These are phyloP conservation scores for Acanthamoeba royreba DNA, from an alignment of 208 protist genomes.

Conservation along the genomic window DNA sequence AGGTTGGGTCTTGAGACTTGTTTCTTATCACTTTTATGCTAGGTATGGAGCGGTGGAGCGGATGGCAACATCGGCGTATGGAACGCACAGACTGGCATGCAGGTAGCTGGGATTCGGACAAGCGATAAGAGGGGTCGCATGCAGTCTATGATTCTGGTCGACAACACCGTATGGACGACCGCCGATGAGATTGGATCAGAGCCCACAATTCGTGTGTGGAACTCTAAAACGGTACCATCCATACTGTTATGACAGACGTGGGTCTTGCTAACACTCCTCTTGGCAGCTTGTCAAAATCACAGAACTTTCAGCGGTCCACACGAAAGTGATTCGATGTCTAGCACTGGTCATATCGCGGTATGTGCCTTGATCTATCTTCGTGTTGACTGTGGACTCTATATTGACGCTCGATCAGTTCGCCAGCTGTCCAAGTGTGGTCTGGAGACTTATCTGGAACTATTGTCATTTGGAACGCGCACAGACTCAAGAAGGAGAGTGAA, in stretches of 20 bases:
- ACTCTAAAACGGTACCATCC: neutral
- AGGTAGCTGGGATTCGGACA: neutral
- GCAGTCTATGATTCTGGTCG: constrained; percentile 20
- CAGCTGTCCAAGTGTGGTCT: constrained; percentile 2
- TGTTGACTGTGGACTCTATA: neutral
- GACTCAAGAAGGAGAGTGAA: constrained; percentile 25
- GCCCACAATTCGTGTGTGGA: neutral
- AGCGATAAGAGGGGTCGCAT: constrained; percentile 6
- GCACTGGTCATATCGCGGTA: constrained; percentile 8
- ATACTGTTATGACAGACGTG: neutral
- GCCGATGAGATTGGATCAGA: neutral
- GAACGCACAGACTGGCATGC: neutral
- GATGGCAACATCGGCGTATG: constrained; percentile 1
- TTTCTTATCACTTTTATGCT: neutral
- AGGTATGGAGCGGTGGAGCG: neutral
- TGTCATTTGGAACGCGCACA: neutral
- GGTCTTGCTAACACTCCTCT: neutral
- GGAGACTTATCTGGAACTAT: neutral
- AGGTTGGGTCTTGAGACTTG: neutral
- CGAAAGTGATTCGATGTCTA: neutral
- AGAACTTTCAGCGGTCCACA: neutral
- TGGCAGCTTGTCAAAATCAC: neutral
- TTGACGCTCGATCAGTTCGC: neutral
- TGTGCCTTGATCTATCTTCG: neutral
- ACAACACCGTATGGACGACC: neutral